A percentile compares a stretch with the other conserved stretches of the same genome.
Evolutionary conservation across 129 eudicot species (phyloP).

Genomic region (Flaveria bidentis): DNA sequence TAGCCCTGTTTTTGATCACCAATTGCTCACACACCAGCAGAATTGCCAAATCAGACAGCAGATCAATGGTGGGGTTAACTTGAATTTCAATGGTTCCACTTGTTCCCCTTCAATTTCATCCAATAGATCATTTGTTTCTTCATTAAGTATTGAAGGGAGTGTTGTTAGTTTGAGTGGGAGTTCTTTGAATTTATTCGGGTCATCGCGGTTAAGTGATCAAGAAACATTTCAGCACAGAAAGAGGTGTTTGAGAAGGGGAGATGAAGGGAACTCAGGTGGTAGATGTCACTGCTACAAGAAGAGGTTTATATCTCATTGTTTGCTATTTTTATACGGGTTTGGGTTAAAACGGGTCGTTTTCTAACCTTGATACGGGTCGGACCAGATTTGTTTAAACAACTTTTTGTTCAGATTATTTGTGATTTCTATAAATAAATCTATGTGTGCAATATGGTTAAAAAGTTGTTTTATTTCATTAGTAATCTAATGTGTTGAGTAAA

Average conservation of each 20-base stretch:
- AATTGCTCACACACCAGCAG: slow-evolving; percentile 53
- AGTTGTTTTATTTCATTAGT: not conserved
- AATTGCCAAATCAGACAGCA: slow-evolving; percentile 63
- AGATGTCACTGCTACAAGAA: slow-evolving; percentile 92
- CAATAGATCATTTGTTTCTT: slow-evolving; percentile 77
- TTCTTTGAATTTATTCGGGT: slow-evolving; percentile 68
- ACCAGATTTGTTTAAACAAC: not conserved
- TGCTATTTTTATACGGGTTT: slow-evolving; percentile 7
- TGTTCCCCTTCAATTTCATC: slow-evolving; percentile 83
- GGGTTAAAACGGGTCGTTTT: slow-evolving; percentile 47
- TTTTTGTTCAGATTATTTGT: not conserved
- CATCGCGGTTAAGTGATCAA: slow-evolving; percentile 66
- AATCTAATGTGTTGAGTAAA: not conserved
- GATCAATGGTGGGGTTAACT: slow-evolving; percentile 80
- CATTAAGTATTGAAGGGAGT: slow-evolving; percentile 91
- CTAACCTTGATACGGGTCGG: slow-evolving; percentile 29
- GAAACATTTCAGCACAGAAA: slow-evolving; percentile 57
- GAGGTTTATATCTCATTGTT: slow-evolving; percentile 41
- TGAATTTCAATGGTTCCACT: slow-evolving; percentile 68
- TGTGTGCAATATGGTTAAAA: not conserved
- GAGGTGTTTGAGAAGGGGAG: slow-evolving; percentile 75
- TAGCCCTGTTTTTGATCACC: slow-evolving; percentile 35
- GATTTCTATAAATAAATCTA: not conserved
- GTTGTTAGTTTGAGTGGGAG: slow-evolving; percentile 78
- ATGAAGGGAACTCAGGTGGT: slow-evolving; percentile 69